Conservation (phyloP, 208 protist species). For the Wallacemonas collosoma region DNA sequence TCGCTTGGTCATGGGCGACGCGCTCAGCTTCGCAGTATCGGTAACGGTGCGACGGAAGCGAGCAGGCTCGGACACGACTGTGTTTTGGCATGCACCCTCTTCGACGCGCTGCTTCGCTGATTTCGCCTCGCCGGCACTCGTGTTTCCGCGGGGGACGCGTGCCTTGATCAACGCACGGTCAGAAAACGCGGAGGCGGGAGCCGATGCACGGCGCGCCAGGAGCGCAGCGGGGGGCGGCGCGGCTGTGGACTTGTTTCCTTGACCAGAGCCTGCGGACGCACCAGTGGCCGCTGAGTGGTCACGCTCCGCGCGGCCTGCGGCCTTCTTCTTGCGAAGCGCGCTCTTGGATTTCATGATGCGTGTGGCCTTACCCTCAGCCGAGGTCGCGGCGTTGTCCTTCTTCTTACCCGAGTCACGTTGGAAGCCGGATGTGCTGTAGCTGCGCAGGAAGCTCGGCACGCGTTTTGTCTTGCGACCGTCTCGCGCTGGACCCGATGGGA, state of each 20-base stretch:
- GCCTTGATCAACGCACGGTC: neutral
- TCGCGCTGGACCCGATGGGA: neutral
- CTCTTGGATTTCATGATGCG: slow-evolving; percentile 6
- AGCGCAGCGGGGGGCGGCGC: neutral
- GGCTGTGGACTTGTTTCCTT: neutral
- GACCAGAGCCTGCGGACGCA: no score
- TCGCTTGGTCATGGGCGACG: slow-evolving; percentile 10
- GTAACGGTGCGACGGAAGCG: slow-evolving; percentile 11
- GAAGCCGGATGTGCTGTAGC: slow-evolving; percentile 20
- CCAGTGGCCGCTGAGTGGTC: no score
- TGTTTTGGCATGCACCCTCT: no score
- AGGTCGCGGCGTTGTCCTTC: neutral
- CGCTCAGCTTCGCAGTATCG: slow-evolving; percentile 12
- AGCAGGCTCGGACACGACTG: neutral
- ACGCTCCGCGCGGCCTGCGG: no score
- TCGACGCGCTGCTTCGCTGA: neutral
- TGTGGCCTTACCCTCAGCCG: neutral
- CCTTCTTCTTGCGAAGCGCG: no score
- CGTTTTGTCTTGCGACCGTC: slow-evolving; percentile 4
- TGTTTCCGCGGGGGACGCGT: neutral
- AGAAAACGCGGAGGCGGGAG: slow-evolving; percentile 8
- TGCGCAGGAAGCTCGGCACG: neutral
- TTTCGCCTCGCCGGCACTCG: neutral
- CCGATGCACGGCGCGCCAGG: neutral
- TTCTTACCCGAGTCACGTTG: neutral